A percentile compares a stretch with the other conserved stretches of the same genome.
These are phyloP conservation scores for Xylogone sp. DNA, from an alignment of 2,329 filamentous ascomycete genomes.

Conservation along the genomic window DNA sequence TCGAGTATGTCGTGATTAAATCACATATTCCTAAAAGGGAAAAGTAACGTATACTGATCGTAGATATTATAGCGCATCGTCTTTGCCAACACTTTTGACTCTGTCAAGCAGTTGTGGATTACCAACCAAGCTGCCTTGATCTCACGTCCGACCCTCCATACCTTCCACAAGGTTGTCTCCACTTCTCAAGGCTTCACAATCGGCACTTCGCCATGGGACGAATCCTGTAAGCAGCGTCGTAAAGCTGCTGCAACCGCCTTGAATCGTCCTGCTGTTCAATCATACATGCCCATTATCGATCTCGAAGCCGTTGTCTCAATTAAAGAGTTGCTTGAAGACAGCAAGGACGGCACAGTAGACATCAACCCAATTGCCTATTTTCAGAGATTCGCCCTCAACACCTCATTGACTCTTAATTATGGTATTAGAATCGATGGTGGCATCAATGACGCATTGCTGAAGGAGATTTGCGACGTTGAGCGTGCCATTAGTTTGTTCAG, in stretches of 20 bases:
- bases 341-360: conserved; percentile 55
- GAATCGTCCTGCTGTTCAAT: conserved; percentile 71
- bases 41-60: background rate
- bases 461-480: conserved; percentile 74
- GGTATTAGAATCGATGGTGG: conserved; percentile 71
- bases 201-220: conserved; percentile 80
- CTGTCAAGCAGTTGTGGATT: conserved; percentile 72
- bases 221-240: conserved; percentile 71
- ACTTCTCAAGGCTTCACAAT: conserved; percentile 77
- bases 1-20: conserved; percentile 36
- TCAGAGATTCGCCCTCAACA: conserved; percentile 73
- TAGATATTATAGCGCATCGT: conserved; percentile 53
- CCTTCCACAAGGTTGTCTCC: conserved; percentile 76
- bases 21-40: background rate
- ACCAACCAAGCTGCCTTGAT: conserved; percentile 75
- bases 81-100: conserved; percentile 75
- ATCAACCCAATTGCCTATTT: conserved; percentile 72
- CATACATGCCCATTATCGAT: conserved; percentile 80
- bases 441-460: conserved; percentile 61
- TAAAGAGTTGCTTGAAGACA: conserved; percentile 66
- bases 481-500: conserved; percentile 72
- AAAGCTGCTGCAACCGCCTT: conserved; percentile 77
- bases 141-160: conserved; percentile 74
- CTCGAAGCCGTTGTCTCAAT: conserved; percentile 70
- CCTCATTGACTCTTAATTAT: conserved; percentile 74